phyloP scores from a whole-genome alignment of 257 asterid species.

The Fraxinus anomala region DNA sequence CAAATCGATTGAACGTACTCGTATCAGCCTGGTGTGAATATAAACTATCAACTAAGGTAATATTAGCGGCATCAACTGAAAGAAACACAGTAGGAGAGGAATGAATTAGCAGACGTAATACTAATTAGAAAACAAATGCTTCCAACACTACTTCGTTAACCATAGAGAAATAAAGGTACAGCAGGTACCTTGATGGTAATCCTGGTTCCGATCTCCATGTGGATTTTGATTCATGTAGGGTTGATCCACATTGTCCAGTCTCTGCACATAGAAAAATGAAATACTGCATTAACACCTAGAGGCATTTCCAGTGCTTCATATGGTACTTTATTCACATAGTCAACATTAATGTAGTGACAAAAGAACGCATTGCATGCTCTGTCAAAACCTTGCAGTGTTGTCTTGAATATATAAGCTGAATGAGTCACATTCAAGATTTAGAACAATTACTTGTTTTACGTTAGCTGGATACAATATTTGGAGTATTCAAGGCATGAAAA shows the following conservation, averaged over 20 bases:
- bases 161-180: conserved; percentile 14
- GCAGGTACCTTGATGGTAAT: conserved; percentile 77
- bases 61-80: conserved; percentile 73
- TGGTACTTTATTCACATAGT: conserved; percentile 10
- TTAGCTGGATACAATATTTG: conserved; percentile 11
- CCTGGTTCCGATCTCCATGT: conserved; percentile 40
- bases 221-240: conserved; percentile 45
- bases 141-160: background rate
- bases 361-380: background rate
- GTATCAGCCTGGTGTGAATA: conserved; percentile 52
- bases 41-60: conserved; percentile 62
- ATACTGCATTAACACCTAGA: conserved; percentile 14
- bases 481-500: background rate
- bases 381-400: background rate
- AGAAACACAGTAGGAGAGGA: conserved; percentile 25
- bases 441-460: conserved; percentile 9
- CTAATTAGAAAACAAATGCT: background rate
- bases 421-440: background rate
- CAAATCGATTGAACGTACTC: conserved; percentile 58
- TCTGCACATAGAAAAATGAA: conserved; percentile 43
- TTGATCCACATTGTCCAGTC: conserved; percentile 68
- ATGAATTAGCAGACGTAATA: conserved; percentile 15
- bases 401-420: conserved; percentile 15
- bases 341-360: conserved; percentile 17
- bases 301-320: conserved; percentile 5